Base-by-base conservation (phyloP, 345 rosid genomes). In the Cardamine resedifolia region DNA sequence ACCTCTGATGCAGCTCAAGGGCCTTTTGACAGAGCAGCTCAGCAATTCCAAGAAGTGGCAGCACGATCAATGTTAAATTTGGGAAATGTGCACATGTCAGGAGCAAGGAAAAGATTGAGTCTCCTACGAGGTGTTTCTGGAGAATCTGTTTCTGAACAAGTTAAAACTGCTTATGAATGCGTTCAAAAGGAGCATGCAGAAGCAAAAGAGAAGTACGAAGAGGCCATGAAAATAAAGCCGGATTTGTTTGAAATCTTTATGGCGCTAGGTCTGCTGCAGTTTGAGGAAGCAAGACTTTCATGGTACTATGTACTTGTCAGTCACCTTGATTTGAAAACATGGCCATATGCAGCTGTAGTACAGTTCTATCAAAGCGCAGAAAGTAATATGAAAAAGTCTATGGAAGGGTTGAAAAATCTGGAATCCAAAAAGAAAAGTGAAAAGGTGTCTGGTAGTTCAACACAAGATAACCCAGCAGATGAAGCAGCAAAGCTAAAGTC, bases 231-330 rank as follows among this genome's bases (percentile, higher is more conserved):
- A 78, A 82, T 87, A 72, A 91, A 95, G 77, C 89, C 96, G 20
- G 96, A 95, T 75, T 82, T 86, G 66, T 85, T 85, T 38, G 96
- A 91, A 81, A 89, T 80, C 34, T 64, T 68, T 73, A 77, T 87
- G 44, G 97, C 97, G 34, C 81, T 88, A 21, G 96, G 88, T 56
- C 90, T 83, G 72, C 93, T 85, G 76, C 90, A 84, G 45, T 95
- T 89, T 80, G 99, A 88, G 87, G 91, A 81, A 84, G 97, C 93
- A 68, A 91, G 88, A 66, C 89, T 91, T 71, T 83, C 89, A 36
- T 94, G 98, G 97, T 85, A 85, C 75, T 88, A 88, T 65, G 88
- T 85, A 9, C 73, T 87, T 72, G 78, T 85, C 66, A 81, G 72
- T 77, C 81, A 84, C 28, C 80, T 74, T 72, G 86, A 91, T 71